Conservation (phyloP, 352 stramenopile genomes). For the Phytophthora foliorum region DNA sequence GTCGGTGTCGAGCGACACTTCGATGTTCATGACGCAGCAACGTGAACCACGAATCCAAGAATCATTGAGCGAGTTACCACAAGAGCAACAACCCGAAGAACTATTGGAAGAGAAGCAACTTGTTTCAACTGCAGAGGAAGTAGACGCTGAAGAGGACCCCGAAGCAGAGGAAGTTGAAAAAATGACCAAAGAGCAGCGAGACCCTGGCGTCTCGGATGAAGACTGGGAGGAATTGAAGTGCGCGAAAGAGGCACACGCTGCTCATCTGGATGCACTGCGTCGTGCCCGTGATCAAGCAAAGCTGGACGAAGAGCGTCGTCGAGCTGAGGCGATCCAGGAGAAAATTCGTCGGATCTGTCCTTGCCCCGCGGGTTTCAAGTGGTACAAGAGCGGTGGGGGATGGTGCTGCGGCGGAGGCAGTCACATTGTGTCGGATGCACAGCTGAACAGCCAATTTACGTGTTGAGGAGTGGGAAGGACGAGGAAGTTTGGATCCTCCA, state of each 20-base stretch:
- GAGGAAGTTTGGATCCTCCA: too few species aligned
- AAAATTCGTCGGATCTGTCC: constrained; percentile 69
- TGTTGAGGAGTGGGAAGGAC: constrained; percentile 27
- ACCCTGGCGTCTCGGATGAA: constrained; percentile 67
- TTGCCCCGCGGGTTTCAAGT: constrained; percentile 77
- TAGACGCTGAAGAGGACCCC: constrained; percentile 34
- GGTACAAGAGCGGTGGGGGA: constrained; percentile 61
- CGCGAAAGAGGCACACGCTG: constrained; percentile 63
- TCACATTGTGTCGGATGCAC: constrained; percentile 78
- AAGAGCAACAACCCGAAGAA: constrained; percentile 19
- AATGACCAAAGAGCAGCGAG: constrained; percentile 36
- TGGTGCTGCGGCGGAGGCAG: constrained; percentile 86
- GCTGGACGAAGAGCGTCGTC: constrained; percentile 49
- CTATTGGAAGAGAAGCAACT: constrained; percentile 17
- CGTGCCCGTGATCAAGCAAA: constrained; percentile 44
- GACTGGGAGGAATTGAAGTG: constrained; percentile 75
- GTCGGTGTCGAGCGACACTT: neutral
- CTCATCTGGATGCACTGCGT: constrained; percentile 46
- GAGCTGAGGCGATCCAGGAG: constrained; percentile 55
- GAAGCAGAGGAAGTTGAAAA: constrained; percentile 25
- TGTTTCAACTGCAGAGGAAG: constrained; percentile 5
- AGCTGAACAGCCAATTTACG: constrained; percentile 70
- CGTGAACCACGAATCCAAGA: neutral
- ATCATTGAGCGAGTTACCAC: neutral
- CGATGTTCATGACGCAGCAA: constrained; percentile 13